Base-by-base conservation (phyloP, 805 yeast genomes). In the Metschnikowia sp. region DNA sequence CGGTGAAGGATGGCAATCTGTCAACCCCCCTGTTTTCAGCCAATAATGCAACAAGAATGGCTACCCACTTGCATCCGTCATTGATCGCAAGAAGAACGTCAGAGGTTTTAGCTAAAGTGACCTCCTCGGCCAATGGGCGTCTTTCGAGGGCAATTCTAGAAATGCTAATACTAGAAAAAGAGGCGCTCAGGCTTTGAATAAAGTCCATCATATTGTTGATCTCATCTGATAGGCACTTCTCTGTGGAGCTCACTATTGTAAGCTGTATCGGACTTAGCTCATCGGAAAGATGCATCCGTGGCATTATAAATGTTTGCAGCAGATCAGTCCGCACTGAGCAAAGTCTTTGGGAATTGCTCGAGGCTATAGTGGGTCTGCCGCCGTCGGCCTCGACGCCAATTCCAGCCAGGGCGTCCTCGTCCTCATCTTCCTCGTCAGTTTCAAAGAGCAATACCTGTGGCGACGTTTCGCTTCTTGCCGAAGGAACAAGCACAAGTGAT, bases 361-460 rank as follows among this genome's bases (percentile, higher is more conserved):
- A 43, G 4, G 53, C 42, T 32, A 47, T 37, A 9, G 19, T 19
- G 40, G 43, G 36, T 40, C 39, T 29, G 39, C 32, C 48, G 32
- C 51, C 54, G 12, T 30, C 12, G 12, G 12, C 10, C 12, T 3
- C 32, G 11, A 11, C 10, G 10, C 15, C 32, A 10, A 15, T 19
- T 22, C 15, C 13, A 12, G 40, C 15, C 15, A n/a, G n/a, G 8
- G 40, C 50, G 29, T 55, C 56, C 10, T 59, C 63, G 7, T 49
- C 57, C 18, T 37, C 58, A 22, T 65, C 72, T 46, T 70, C 75
- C 47, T 70, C 75, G 38, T 70, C 75, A 0, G 75, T 69, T 42
- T 72, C 76, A 50, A 70, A 70, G 6, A 70, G 69, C 70, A 69
- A 64, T 7, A 64, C 68, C n/a, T 55, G 51, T 13, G 59, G 45